Evolutionary conservation across 768 basidiomycete genomes (phyloP).

Genomic region (Rhizopogon roseolus): DNA sequence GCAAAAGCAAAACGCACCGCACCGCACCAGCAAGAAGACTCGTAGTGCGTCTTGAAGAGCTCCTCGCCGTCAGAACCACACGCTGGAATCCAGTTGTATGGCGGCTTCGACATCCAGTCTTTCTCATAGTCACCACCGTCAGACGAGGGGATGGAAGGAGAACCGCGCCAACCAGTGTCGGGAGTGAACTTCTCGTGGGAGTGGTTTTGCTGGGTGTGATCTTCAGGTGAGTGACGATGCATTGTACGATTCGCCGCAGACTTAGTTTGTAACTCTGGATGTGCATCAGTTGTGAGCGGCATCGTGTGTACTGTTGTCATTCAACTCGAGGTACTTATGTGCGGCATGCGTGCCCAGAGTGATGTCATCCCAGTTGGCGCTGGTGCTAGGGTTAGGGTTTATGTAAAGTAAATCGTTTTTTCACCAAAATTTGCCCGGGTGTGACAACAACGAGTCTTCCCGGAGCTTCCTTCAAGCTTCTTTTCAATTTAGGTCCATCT

Average conservation of each 20-base stretch:
- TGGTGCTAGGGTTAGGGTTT: background rate
- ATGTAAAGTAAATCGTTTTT: conserved; percentile 27
- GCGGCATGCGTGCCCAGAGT: no score
- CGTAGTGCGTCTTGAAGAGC: background rate
- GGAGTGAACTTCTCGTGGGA: background rate
- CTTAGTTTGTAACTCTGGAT: background rate
- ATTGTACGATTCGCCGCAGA: background rate
- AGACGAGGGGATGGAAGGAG: background rate
- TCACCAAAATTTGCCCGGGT: conserved; percentile 23
- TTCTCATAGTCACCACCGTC: conserved; percentile 18
- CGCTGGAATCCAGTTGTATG: conserved; percentile 23
- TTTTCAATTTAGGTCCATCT: background rate
- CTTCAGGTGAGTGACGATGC: background rate
- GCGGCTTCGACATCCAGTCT: conserved; percentile 26
- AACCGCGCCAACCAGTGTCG: conserved; percentile 1
- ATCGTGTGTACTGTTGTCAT: background rate
- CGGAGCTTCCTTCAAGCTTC: background rate
- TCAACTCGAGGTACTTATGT: background rate
- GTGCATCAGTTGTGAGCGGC: background rate
- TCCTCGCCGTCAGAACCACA: conserved; percentile 8
- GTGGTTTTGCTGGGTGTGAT: background rate
- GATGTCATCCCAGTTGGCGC: background rate
- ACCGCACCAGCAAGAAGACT: conserved; percentile 27
- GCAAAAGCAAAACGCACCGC: conserved; percentile 26
- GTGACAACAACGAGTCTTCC: no score